Conservation (phyloP, 1,139 yeast genomes). For the Candida smagusa region DNA sequence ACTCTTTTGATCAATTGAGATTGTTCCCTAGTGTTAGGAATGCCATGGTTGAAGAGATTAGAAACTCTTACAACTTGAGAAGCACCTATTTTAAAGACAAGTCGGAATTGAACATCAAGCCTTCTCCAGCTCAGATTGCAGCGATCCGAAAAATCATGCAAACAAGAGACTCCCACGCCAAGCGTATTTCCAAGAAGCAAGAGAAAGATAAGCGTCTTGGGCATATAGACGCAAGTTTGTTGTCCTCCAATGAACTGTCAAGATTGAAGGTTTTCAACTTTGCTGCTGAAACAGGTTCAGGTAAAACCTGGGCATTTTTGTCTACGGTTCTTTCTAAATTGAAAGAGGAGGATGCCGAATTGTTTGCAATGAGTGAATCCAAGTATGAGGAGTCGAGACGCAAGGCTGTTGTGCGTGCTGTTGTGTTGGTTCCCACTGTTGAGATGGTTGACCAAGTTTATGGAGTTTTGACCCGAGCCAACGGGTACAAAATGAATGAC, state of each 20-base stretch:
- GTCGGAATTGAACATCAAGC: conserved; percentile 31
- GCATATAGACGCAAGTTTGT: conserved; percentile 17
- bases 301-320: conserved; percentile 90
- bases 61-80: conserved; percentile 41
- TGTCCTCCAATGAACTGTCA: conserved; percentile 27
- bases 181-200: conserved; percentile 20
- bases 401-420: conserved; percentile 54
- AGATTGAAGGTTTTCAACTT: conserved; percentile 65
- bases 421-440: conserved; percentile 82
- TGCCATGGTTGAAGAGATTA: conserved; percentile 60
- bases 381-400: conserved; percentile 27
- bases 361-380: conserved; percentile 24
- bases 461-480: conserved; percentile 44
- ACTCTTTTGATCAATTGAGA: conserved; percentile 60
- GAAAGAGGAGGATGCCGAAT: conserved; percentile 48
- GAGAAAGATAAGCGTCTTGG: conserved; percentile 14
- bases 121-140: conserved; percentile 45
- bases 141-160: conserved; percentile 43
- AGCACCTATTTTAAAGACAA: conserved; percentile 32
- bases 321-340: conserved; percentile 70
- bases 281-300: conserved; percentile 97
- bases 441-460: conserved; percentile 84
- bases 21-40: conserved; percentile 66
- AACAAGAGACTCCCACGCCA: conserved; percentile 20
- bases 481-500: conserved; percentile 22